Percentiles rank a stretch among this genome's conserved stretches.
These are phyloP conservation scores for Cladorrhinum sp. DNA, from an alignment of 2,329 filamentous ascomycete genomes.

Conservation along the genomic window DNA sequence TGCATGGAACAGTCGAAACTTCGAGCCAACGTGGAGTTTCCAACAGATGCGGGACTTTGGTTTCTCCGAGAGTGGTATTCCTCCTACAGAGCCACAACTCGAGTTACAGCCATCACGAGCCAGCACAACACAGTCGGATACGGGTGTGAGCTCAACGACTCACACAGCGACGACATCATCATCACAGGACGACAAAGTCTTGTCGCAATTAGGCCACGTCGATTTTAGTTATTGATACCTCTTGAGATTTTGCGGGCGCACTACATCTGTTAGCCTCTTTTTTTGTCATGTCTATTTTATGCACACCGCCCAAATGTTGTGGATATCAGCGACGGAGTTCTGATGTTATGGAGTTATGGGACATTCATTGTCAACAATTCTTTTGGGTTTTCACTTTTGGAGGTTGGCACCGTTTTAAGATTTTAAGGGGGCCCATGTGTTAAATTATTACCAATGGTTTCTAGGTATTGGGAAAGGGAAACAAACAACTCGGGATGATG, in stretches of 20 bases:
- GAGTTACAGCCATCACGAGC: conserved; percentile 50
- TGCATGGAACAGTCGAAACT: conserved; percentile 67
- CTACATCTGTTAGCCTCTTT: not conserved
- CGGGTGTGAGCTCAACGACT: conserved; percentile 31
- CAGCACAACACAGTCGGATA: conserved; percentile 40
- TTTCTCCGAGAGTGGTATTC: conserved; percentile 55
- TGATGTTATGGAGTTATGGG: conserved; percentile 32
- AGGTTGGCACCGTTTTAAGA: conserved; percentile 9
- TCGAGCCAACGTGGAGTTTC: conserved; percentile 68
- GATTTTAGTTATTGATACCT: conserved; percentile 58
- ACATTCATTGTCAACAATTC: conserved; percentile 19
- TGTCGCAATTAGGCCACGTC: conserved; percentile 56
- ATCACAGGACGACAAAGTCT: conserved; percentile 50
- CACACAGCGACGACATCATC: conserved; percentile 30
- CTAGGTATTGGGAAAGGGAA: not conserved
- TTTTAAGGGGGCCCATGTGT: conserved; percentile 1
- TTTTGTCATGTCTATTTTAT: conserved; percentile 19
- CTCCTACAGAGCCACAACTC: conserved; percentile 42
- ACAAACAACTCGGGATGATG: conserved; percentile 2
- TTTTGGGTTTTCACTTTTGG: conserved; percentile 16
- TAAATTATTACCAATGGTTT: not conserved
- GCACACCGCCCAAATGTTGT: conserved; percentile 16
- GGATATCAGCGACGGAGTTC: conserved; percentile 37
- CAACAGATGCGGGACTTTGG: conserved; percentile 63
- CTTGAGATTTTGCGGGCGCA: conserved; percentile 17